These are phyloP conservation scores for Radiomyces spectabilis DNA, from an alignment of 192 early-diverging fungal species.

Conservation along the genomic window DNA sequence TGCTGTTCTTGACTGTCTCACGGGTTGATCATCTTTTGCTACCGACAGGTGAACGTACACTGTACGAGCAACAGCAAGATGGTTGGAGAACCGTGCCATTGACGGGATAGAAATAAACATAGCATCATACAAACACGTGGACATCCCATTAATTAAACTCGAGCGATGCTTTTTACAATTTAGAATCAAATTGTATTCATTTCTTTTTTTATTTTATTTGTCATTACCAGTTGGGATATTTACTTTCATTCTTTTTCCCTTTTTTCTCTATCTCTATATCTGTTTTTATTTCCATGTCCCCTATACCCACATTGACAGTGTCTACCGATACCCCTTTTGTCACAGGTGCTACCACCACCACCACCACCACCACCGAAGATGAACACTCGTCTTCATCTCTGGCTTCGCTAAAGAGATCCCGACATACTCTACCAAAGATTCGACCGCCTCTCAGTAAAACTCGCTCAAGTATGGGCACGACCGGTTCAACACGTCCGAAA, in stretches of 20 bases:
- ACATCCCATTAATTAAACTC: too few relatives aligned
- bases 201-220: too few relatives aligned
- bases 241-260: not conserved
- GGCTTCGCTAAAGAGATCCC: too few relatives aligned
- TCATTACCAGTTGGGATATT: too few relatives aligned
- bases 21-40: constrained; percentile 19
- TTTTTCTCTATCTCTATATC: not conserved
- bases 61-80: not conserved
- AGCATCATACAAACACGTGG: too few relatives aligned
- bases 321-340: not conserved
- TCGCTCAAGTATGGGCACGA: not conserved
- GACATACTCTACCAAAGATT: not conserved
- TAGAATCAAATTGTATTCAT: too few relatives aligned
- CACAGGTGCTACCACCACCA: not conserved
- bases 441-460: not conserved
- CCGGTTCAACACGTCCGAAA: constrained; percentile 1
- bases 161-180: too few relatives aligned
- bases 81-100: too few relatives aligned
- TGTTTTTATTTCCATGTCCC: too few relatives aligned
- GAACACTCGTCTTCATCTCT: constrained; percentile 1
- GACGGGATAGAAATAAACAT: too few relatives aligned
- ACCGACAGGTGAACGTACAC: not conserved
- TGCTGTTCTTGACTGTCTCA: constrained; percentile 27
- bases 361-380: not conserved
- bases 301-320: too few relatives aligned